phyloP scores from a whole-genome alignment of 164 flowering plant species.

The Buxus sempervirens region DNA sequence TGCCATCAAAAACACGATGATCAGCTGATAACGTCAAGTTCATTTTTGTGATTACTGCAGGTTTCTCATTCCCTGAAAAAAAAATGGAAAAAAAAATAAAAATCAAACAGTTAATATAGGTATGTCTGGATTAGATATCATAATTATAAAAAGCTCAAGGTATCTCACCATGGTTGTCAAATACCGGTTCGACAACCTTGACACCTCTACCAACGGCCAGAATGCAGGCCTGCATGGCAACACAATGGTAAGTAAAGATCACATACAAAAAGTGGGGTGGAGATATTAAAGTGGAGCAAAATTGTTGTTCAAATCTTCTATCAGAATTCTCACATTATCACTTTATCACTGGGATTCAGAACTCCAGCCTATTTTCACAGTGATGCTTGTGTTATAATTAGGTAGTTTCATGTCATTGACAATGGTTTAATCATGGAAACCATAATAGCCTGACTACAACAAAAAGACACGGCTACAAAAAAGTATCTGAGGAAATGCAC shows the following conservation, averaged over 20 bases:
- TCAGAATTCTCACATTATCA: neutral
- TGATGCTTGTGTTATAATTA: neutral
- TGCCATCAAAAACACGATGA: constrained; percentile 88
- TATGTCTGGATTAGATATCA: neutral
- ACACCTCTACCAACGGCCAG: constrained; percentile 97
- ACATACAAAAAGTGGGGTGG: no score
- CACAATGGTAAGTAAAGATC: constrained; percentile 3
- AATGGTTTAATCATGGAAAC: neutral
- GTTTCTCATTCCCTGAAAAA: constrained; percentile 64
- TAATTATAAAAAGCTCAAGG: neutral
- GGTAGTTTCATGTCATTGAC: neutral
- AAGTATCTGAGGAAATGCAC: no score
- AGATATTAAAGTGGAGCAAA: no score
- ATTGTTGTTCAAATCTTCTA: no score
- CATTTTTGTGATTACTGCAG: constrained; percentile 78
- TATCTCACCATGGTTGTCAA: constrained; percentile 65
- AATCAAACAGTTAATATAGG: neutral
- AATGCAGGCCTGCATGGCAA: constrained; percentile 72
- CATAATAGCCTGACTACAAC: neutral
- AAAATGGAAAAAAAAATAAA: no score
- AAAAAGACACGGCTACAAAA: no score
- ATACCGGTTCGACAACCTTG: constrained; percentile 71
- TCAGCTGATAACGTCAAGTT: constrained; percentile 85
- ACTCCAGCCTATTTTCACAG: neutral
- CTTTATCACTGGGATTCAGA: neutral